Evolutionary conservation across 2,329 filamentous ascomycete genomes (phyloP), one percentile per base, ranked within the genome.

Genomic region (Clarireedia monteithiana): DNA sequence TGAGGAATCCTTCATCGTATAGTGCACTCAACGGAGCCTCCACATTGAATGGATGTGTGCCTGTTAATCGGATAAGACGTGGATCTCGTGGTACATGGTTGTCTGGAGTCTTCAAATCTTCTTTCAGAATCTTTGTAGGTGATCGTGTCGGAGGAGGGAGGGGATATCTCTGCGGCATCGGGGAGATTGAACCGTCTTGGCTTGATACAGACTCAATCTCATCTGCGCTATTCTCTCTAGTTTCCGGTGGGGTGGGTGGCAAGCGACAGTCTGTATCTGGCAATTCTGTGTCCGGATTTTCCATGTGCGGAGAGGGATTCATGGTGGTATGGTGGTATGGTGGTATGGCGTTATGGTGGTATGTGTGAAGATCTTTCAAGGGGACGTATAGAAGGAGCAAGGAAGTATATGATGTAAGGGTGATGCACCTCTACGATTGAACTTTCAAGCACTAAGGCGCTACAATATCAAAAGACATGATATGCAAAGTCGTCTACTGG

Each of bases 11-110:
- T 73, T 80, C 75, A 47, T 92, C 80, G 70, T 84, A 96, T 1
- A 96, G 75, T 15, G 84, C 83, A 54, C 82, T 88, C 7, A 96
- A 73, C 0, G 91, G 91, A 9, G 91, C 81, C 71, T 96, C 91
- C 49, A 88, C 86, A 64, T 96, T 96, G 75, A 95, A 95, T 1
- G 91, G 91, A 70, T 96, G 91, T 5, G 89, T 80, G 24, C 91
- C 91, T 10, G 91, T 96, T 14, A 96, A 75, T 50, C 91, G 81
- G 61, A 96, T 94, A 15, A 96, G 76, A 42, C 91, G 80, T 1
- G 86, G 77, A 71, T 96, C 91, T 69, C 91, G 79, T 23, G 84
- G 78, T 20, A 96, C 88, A 74, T 92, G 89, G 62, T 72, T 76
- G 67, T 96, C 91, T 7, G 91, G 91, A 0, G 91, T 96, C 60